Evolutionary conservation across 139 green algal species (phyloP).

Genomic region (Asterochloris erici): DNA sequence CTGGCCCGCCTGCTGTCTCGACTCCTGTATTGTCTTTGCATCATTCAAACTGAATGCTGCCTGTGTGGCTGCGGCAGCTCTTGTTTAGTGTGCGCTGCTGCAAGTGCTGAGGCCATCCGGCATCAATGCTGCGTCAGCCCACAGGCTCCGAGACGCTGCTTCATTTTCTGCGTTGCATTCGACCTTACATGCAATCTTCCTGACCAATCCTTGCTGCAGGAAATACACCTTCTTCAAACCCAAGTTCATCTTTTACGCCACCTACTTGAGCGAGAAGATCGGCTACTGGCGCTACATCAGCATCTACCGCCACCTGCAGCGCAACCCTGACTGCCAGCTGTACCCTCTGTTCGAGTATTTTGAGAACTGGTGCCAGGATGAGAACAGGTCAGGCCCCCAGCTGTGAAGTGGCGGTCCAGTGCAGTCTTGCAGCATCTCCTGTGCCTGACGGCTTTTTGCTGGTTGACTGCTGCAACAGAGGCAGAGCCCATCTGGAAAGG

Average conservation of each 20-base stretch:
- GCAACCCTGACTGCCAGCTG: conserved; percentile 96
- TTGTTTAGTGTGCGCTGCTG: too few species aligned
- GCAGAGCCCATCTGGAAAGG: too few species aligned
- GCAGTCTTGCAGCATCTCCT: too few species aligned
- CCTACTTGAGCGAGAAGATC: conserved; percentile 97
- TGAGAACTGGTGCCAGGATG: conserved; percentile 99
- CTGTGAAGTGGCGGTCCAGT: too few species aligned
- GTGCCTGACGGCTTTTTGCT: too few species aligned
- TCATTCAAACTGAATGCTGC: not conserved
- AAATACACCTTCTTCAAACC: conserved; percentile 92
- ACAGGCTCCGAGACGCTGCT: not conserved
- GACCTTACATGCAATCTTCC: not conserved
- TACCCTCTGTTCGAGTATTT: conserved; percentile 99
- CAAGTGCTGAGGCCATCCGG: too few species aligned
- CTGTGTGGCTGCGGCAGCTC: too few species aligned
- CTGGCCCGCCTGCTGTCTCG: not conserved
- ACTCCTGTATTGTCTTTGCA: not conserved
- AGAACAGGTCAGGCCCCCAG: conserved; percentile 20
- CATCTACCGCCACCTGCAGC: conserved; percentile 90
- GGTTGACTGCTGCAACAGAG: too few species aligned
- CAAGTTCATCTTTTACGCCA: conserved; percentile 99
- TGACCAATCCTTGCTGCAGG: not conserved
- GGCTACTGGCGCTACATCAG: conserved; percentile 99
- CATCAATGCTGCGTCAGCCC: not conserved
- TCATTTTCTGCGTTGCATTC: not conserved